Evolutionary conservation across 2,329 filamentous ascomycete genomes (phyloP).

Genomic region (Pezizomycotina sp.): DNA sequence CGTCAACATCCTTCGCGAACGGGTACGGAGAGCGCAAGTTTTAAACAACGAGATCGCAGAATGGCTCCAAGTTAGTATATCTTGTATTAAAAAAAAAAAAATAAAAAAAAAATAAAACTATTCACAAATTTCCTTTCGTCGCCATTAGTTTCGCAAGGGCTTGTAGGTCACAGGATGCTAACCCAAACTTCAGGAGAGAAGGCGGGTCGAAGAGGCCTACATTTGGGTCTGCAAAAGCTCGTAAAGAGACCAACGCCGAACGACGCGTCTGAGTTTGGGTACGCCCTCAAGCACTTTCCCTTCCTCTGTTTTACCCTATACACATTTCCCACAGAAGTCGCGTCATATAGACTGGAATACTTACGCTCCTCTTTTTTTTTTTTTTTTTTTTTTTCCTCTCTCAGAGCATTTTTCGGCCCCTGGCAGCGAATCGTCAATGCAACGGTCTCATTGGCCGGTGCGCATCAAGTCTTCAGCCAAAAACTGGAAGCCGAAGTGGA

Average conservation of each 20-base stretch:
- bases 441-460: conserved; percentile 62
- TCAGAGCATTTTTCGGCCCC: conserved; percentile 71
- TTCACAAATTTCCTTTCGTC: too few relatives aligned
- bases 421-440: conserved; percentile 78
- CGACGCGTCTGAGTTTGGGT: conserved; percentile 72
- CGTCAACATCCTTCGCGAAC: conserved; percentile 64
- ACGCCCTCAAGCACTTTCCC: conserved; percentile 28
- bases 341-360: neutral
- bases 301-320: neutral
- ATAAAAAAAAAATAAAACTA: too few relatives aligned
- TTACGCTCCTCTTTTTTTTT: conserved; percentile 11
- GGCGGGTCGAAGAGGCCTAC: conserved; percentile 81
- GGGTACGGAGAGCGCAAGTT: conserved; percentile 69
- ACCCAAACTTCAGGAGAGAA: conserved; percentile 54
- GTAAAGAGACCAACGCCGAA: conserved; percentile 58
- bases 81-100: too few relatives aligned
- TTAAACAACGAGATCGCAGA: conserved; percentile 86
- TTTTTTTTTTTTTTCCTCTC: conserved; percentile 13
- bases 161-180: conserved; percentile 15
- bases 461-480: conserved; percentile 63
- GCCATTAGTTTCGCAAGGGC: conserved; percentile 5
- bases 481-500: conserved; percentile 84
- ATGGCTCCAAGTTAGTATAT: conserved; percentile 87
- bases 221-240: conserved; percentile 66
- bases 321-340: conserved; percentile 2